Percentiles rank a stretch among this genome's conserved stretches.
Evolutionary conservation across 2,329 filamentous ascomycete species (phyloP).

Genomic region (Hymenoscyphus fraxineus): DNA sequence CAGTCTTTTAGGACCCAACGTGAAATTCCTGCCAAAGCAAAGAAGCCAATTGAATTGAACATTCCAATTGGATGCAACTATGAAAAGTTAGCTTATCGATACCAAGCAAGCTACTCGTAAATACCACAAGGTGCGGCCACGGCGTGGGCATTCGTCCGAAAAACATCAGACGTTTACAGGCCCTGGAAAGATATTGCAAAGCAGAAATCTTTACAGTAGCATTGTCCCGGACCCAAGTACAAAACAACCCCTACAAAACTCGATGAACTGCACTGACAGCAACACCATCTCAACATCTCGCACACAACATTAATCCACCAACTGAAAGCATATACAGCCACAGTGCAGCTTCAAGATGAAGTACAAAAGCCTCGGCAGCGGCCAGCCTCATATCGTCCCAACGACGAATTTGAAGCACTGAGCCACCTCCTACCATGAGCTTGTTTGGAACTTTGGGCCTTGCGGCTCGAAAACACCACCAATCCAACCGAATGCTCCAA

Average conservation of each 20-base stretch:
- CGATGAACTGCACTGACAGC: not conserved
- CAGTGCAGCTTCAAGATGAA: not conserved
- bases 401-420: constrained; percentile 4
- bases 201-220: too few species aligned
- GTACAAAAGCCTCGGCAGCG: not conserved
- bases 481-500: not conserved
- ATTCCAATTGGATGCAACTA: not conserved
- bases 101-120: too few species aligned
- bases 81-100: not conserved
- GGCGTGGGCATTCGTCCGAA: not conserved
- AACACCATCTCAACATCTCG: not conserved
- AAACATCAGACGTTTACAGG: not conserved
- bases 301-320: not conserved
- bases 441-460: not conserved
- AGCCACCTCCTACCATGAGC: constrained; percentile 5
- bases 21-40: not conserved
- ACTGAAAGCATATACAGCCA: not conserved
- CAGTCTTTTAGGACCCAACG: too few species aligned
- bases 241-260: not conserved
- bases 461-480: not conserved
- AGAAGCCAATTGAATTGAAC: constrained; percentile 2
- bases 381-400: constrained; percentile 1
- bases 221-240: not conserved
- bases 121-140: not conserved
- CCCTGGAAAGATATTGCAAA: not conserved